Percentiles rank a stretch among this genome's conserved stretches.
phyloP scores from a whole-genome alignment of 441 rosid genomes.

The Gossypium trilobum region DNA sequence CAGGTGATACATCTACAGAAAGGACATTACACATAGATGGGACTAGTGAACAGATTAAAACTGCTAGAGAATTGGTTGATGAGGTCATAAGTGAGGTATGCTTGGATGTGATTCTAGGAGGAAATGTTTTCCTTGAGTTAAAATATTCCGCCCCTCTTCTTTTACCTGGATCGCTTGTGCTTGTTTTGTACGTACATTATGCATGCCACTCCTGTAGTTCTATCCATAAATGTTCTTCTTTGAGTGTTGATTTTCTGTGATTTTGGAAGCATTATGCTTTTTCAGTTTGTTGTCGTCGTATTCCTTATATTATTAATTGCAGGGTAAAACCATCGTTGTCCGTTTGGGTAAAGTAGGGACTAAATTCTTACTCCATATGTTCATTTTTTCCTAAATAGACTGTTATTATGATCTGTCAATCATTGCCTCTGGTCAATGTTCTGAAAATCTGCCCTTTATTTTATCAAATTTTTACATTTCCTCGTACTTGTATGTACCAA shows the following conservation, averaged over 20 bases:
- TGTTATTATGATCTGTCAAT: not conserved
- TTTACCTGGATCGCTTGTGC: not conserved
- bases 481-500: not conserved
- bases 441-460: not conserved
- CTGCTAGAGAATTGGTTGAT: constrained; percentile 78
- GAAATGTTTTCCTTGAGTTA: constrained; percentile 6
- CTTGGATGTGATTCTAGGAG: constrained; percentile 22
- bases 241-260: not conserved
- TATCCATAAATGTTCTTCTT: not conserved
- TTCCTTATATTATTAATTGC: constrained; percentile 8
- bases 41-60: constrained; percentile 77
- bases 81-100: constrained; percentile 98
- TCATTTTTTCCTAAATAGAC: not conserved
- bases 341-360: not conserved
- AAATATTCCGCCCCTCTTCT: not conserved
- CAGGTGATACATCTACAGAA: constrained; percentile 72
- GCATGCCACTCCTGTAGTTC: not conserved
- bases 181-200: not conserved
- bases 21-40: constrained; percentile 87
- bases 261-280: not conserved
- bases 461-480: not conserved
- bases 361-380: not conserved
- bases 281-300: not conserved
- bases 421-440: not conserved
- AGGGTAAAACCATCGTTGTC: not conserved